phyloP scores from a whole-genome alignment of 1,139 yeast genomes.

The Waltiozyma sp. region DNA sequence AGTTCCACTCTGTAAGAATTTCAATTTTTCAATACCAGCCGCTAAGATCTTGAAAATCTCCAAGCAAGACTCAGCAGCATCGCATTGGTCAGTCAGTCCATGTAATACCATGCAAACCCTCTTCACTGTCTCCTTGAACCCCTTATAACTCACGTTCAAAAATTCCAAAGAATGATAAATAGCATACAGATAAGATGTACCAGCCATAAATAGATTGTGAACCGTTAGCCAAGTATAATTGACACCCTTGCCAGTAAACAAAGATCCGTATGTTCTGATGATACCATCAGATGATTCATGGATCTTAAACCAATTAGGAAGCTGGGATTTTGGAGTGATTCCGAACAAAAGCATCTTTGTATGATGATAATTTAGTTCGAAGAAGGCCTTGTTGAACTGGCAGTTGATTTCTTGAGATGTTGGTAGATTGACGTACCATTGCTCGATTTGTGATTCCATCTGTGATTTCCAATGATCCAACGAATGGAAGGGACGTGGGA shows the following conservation, averaged over 20 bases:
- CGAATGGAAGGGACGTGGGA: conserved; percentile 52
- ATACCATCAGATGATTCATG: conserved; percentile 56
- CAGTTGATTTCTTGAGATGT: conserved; percentile 67
- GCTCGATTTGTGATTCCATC: conserved; percentile 39
- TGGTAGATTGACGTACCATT: conserved; percentile 45
- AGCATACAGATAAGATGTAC: conserved; percentile 71
- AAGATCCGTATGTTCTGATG: conserved; percentile 48
- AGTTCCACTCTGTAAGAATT: conserved; percentile 32
- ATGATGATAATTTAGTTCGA: conserved; percentile 68
- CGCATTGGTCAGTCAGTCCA: conserved; percentile 59
- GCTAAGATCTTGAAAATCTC: conserved; percentile 64
- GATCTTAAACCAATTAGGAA: conserved; percentile 40
- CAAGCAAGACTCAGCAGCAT: conserved; percentile 64
- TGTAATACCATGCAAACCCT: conserved; percentile 52
- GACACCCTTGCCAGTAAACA: conserved; percentile 44
- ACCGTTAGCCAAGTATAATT: conserved; percentile 94
- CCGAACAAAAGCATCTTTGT: conserved; percentile 67
- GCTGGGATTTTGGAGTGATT: conserved; percentile 57
- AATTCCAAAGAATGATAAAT: conserved; percentile 56
- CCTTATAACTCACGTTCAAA: conserved; percentile 30
- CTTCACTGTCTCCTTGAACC: conserved; percentile 42
- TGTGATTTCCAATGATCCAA: conserved; percentile 50
- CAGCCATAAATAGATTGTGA: conserved; percentile 81
- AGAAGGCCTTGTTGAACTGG: conserved; percentile 58
- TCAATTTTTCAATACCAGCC: conserved; percentile 58